Evolutionary conservation across 176 grass and related monocot species (phyloP), one percentile per base, ranked within the genome.

Genomic region (Eleusine coracana): DNA sequence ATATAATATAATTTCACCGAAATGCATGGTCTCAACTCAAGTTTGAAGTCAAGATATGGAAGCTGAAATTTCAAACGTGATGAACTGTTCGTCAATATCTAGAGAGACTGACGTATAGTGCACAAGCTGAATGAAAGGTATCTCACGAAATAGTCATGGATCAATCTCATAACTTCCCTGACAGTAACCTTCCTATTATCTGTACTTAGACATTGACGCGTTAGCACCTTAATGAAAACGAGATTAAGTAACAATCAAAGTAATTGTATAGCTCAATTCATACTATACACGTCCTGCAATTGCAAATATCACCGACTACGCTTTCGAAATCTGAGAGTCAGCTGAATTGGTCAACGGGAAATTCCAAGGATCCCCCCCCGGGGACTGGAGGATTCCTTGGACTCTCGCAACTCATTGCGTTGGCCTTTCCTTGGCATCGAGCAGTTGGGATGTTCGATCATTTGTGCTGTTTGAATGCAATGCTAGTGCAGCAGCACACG

Each of bases 51-150:
- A 76, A 81, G 5, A 80, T 11, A 18, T 38, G 16, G 63, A 36
- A 56, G 23, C 13, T 5, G 0, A 66, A 84, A 31, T 46, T 81
- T 76, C 71, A 82, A 71, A 77, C 65, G 63, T 37, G 13, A 20
- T 3, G 17, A 50, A 46, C 34, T 55, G 6, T 27, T 1, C 39
- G 54, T 49, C 58, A 3, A 64, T 72, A 18, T 37, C 52, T 76
- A 34, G 71, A 85, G 71, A 85, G 23, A 80, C 3, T 39, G 78
- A 80, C 34, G 18, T 5, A 15, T 39, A 42, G 14, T 25, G 84
- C 68, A 56, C 23, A 44, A 29, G 31, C 21, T 34, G 40, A 34
- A 73, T 51, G 49, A 56, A 21, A 9, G 8, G 64, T 11, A 48
- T 9, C 20, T 20, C 58, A 71, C 2, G 63, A 50, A 77, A 41